phyloP scores from a whole-genome alignment of 169 alveolate species.

The Prorocentrum cordatum region DNA sequence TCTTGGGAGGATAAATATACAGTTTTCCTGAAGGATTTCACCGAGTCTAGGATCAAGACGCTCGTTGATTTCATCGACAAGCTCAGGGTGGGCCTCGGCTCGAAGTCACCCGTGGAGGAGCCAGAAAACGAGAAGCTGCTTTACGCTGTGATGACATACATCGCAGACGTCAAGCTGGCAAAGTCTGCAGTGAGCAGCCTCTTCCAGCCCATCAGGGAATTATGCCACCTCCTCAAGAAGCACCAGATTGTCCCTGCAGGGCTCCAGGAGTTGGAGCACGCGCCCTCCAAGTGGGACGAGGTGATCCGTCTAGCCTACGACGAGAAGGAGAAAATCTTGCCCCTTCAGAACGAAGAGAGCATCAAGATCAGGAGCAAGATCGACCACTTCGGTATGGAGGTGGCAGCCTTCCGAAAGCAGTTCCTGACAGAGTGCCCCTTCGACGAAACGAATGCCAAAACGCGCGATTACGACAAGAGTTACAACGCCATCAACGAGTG shows the following conservation, averaged over 20 bases:
- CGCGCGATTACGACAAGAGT: slow-evolving; percentile 25
- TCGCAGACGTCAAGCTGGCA: slow-evolving; percentile 84
- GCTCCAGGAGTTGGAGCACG: slow-evolving; percentile 81
- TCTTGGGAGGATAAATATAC: slow-evolving; percentile 82
- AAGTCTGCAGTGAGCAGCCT: slow-evolving; percentile 76
- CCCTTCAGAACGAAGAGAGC: slow-evolving; percentile 66
- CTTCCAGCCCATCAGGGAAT: slow-evolving; percentile 78
- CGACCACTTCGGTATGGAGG: slow-evolving; percentile 79
- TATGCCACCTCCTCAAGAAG: slow-evolving; percentile 76
- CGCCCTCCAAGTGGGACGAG: slow-evolving; percentile 80
- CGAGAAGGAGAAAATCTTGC: slow-evolving; percentile 82
- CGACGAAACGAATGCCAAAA: slow-evolving; percentile 12
- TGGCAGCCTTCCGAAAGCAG: slow-evolving; percentile 69
- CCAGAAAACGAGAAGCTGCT: slow-evolving; percentile 80
- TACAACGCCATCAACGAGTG: slow-evolving; percentile 37
- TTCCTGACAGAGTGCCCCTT: slow-evolving; percentile 74
- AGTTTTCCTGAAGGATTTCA: slow-evolving; percentile 78
- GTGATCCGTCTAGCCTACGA: slow-evolving; percentile 83
- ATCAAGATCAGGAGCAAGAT: slow-evolving; percentile 79
- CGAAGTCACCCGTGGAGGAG: slow-evolving; percentile 75
- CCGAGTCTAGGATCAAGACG: slow-evolving; percentile 78
- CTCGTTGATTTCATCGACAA: slow-evolving; percentile 81
- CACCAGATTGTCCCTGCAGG: slow-evolving; percentile 85
- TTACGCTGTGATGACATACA: slow-evolving; percentile 81
- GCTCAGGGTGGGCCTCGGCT: slow-evolving; percentile 81